Conservation (phyloP, 257 asterid genomes). For the Catharanthus roseus region DNA sequence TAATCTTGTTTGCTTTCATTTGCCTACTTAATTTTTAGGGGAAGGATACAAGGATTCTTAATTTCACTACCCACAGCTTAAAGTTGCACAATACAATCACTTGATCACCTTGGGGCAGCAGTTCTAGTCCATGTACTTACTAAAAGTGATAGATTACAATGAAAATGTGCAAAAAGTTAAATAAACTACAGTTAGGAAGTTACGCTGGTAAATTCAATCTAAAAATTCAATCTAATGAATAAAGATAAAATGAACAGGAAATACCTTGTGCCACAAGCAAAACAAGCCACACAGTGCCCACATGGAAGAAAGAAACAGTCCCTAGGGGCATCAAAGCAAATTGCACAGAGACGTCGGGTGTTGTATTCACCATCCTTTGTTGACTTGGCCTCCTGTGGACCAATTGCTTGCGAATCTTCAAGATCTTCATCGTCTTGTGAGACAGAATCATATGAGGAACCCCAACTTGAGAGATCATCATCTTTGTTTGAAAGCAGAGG, state of each 20-base stretch:
- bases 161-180: not conserved
- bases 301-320: conserved; percentile 84
- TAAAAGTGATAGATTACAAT: not conserved
- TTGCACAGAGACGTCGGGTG: conserved; percentile 51
- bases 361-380: conserved; percentile 37
- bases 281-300: conserved; percentile 83
- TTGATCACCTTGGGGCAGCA: not conserved
- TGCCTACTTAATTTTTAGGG: not conserved
- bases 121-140: not conserved
- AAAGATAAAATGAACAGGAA: conserved; percentile 4
- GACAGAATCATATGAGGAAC: conserved; percentile 50
- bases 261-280: conserved; percentile 71
- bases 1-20: not conserved
- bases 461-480: conserved; percentile 37
- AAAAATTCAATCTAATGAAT: not conserved
- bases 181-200: not conserved
- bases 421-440: conserved; percentile 41
- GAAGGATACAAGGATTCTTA: not conserved
- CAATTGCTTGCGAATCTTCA: conserved; percentile 29
- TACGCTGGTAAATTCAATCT: not conserved
- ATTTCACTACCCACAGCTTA: not conserved
- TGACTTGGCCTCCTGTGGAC: conserved; percentile 29
- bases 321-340: conserved; percentile 85
- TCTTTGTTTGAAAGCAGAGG: conserved; percentile 60
- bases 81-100: not conserved